Evolutionary conservation across 495 filamentous ascomycete species (phyloP).

Genomic region (Penicillium cosmopolitanum): DNA sequence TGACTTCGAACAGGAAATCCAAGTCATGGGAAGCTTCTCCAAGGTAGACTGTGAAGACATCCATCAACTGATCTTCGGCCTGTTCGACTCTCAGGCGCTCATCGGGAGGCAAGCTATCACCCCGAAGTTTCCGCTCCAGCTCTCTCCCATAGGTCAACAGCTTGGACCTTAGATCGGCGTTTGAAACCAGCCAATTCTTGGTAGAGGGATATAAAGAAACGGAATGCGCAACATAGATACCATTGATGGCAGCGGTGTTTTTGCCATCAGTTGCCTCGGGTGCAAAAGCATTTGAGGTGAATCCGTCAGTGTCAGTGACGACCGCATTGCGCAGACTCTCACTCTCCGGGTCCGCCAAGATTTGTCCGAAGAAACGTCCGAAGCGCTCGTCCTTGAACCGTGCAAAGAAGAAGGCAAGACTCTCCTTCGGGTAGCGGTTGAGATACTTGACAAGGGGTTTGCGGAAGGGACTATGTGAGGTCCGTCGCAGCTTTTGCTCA

Average conservation of each 20-base stretch:
- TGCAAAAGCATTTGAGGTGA: constrained; percentile 66
- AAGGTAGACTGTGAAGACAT: constrained; percentile 79
- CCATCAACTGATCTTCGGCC: constrained; percentile 85
- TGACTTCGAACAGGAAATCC: constrained; percentile 84
- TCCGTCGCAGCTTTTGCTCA: constrained; percentile 82
- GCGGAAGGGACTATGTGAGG: constrained; percentile 90
- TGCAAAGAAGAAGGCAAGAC: constrained; percentile 74
- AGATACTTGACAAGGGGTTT: constrained; percentile 92
- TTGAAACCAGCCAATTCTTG: constrained; percentile 76
- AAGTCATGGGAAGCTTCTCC: constrained; percentile 74
- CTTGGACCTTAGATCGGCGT: constrained; percentile 69
- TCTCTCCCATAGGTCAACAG: constrained; percentile 72
- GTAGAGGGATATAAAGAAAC: constrained; percentile 58
- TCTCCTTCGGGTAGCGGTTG: constrained; percentile 87
- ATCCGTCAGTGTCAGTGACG: constrained; percentile 69
- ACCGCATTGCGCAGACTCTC: constrained; percentile 74
- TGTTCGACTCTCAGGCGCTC: constrained; percentile 88
- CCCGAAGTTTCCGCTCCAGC: constrained; percentile 69
- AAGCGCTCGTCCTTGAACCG: constrained; percentile 81
- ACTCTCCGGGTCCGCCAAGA: constrained; percentile 77
- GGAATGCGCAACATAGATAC: constrained; percentile 80
- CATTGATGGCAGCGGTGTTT: constrained; percentile 81
- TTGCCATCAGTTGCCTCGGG: constrained; percentile 61
- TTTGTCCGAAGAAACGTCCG: constrained; percentile 92
- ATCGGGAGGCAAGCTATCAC: constrained; percentile 66